phyloP scores from a whole-genome alignment of 1,139 yeast species.

The Protomyces gravidus region DNA sequence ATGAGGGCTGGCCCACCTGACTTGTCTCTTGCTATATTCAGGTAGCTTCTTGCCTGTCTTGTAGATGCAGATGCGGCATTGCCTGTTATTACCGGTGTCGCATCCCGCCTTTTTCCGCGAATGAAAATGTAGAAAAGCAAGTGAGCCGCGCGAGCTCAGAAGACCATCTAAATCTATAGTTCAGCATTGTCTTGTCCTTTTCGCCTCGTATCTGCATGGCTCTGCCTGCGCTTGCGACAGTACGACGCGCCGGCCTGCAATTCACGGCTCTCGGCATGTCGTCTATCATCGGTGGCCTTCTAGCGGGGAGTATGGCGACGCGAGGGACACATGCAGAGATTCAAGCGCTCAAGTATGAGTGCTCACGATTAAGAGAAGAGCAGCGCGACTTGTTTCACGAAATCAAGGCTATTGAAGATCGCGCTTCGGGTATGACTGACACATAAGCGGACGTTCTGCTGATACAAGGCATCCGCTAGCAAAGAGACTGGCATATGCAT shows the following conservation, averaged over 20 bases:
- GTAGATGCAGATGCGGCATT: neutral
- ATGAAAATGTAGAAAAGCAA: no score
- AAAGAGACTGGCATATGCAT: no score
- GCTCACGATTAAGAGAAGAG: neutral
- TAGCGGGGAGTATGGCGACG: neutral
- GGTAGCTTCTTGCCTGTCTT: neutral
- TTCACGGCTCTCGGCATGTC: neutral
- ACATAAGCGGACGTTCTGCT: no score
- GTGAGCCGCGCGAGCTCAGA: no score
- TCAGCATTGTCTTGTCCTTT: no score
- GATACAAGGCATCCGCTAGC: no score
- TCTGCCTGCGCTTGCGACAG: neutral
- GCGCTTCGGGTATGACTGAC: neutral
- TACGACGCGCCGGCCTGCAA: neutral
- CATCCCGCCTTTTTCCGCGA: neutral
- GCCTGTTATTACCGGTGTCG: neutral
- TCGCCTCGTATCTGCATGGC: no score
- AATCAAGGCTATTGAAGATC: neutral
- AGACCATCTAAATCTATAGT: no score
- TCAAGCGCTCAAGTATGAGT: conserved; percentile 1
- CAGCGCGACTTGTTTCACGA: neutral
- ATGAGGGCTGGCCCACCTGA: neutral
- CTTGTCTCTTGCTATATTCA: neutral
- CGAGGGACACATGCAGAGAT: neutral
- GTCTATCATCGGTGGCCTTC: neutral